Base-by-base conservation (phyloP, 768 basidiomycete genomes). In the Russula sp. region DNA sequence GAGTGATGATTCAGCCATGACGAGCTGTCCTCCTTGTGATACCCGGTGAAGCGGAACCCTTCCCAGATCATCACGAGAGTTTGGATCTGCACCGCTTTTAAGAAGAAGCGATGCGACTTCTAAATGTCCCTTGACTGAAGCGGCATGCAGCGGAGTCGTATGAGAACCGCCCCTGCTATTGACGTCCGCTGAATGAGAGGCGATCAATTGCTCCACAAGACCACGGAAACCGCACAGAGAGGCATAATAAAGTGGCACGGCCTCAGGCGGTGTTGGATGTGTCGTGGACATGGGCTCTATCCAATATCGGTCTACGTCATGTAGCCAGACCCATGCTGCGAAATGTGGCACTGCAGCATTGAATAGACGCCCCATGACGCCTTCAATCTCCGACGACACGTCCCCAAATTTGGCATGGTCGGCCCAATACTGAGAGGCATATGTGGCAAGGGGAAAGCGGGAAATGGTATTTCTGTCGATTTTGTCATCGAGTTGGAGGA, bases 401-500 rank as follows among this genome's bases (percentile, higher is more conserved):
- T 28, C 3, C 30, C 2, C 26, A 9, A 57, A 28, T 6, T 36
- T 8, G 5, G 42, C 42, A 6, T 66, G 65, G 11, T 63, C 55
- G 2, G 64, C 20, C 65, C 65, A 66, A 32, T 66, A 1, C 5
- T 3, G 61, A 11, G 61, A 52, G 16, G 65, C 62, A 20, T 66
- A 66, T 1, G 0, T 28, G 0, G 48, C 24, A 0, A 61, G 48
- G 0, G 64, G 54, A 0, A 16, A 32, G 16, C 22, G 20, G 14
- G 8, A 14, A 18, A 63, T 51, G 5, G 5, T 14, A 8, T 5
- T n/a, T 52, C 20, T 64, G 24, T 57, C 56, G 14, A 50, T 16
- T 7, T 30, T 28, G 26, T 52, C 56, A 28, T 65, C 54, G 2
- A 65, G 22, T 18, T 61, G 30, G 36, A 66, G 62, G 7, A 66